phyloP scores from a whole-genome alignment of 139 green algal genomes.

The Chlamydomonas sp. region DNA sequence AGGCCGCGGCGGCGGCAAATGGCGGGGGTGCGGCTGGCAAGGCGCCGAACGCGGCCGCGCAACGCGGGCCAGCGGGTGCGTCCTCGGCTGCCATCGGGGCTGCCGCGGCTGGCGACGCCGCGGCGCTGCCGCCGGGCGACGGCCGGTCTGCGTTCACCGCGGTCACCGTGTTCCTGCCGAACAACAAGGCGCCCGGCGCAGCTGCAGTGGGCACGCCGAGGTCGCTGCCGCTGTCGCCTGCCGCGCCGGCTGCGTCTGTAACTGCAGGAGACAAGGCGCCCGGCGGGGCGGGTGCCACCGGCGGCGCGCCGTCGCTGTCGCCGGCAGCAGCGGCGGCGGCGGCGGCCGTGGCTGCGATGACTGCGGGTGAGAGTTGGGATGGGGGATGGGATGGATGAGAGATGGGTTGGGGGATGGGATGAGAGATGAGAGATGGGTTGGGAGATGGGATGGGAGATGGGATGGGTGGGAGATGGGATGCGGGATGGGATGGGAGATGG shows the following conservation, averaged over 20 bases:
- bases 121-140: background rate
- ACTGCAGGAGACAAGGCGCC: background rate
- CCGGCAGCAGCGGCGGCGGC: background rate
- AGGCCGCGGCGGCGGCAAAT: too few species aligned
- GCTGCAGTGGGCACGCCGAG: background rate
- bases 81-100: background rate
- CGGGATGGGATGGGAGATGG: too few species aligned
- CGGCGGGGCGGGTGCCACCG: background rate
- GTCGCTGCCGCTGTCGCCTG: background rate
- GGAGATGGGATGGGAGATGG: too few species aligned
- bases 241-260: constrained; percentile 4
- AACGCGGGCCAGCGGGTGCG: too few species aligned
- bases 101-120: background rate
- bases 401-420: too few species aligned
- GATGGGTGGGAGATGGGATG: too few species aligned
- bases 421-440: too few species aligned
- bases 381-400: too few species aligned
- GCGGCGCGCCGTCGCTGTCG: too few species aligned
- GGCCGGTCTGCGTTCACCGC: constrained; percentile 27
- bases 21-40: too few species aligned
- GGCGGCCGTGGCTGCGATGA: background rate
- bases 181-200: background rate
- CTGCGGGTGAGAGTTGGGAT: background rate
- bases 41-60: too few species aligned
- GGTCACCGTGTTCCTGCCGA: constrained; percentile 27